Evolutionary conservation across 768 basidiomycete genomes (phyloP).

Genomic region (Agaricus subrufescens): DNA sequence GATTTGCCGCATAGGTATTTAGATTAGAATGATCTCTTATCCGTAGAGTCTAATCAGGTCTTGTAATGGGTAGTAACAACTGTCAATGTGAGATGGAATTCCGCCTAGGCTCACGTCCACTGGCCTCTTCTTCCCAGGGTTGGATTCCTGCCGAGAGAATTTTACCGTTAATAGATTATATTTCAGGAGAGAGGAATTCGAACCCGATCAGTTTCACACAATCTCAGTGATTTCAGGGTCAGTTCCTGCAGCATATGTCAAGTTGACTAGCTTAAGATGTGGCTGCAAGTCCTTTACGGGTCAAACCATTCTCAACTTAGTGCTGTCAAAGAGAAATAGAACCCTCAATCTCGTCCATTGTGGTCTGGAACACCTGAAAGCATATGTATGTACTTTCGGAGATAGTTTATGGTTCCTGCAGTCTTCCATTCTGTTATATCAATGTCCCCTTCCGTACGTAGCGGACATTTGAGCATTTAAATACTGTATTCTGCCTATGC

Average conservation of each 20-base stretch:
- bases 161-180: slow-evolving; percentile 10
- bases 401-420: too few relatives aligned
- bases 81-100: slow-evolving; percentile 30
- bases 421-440: too few relatives aligned
- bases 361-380: too few relatives aligned
- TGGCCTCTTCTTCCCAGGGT: neutral
- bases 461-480: too few relatives aligned
- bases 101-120: slow-evolving; percentile 29
- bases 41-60: neutral
- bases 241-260: slow-evolving; percentile 27
- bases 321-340: slow-evolving; percentile 17
- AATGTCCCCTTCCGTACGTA: too few relatives aligned
- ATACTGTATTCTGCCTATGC: too few relatives aligned
- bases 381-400: too few relatives aligned
- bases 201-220: slow-evolving; percentile 17
- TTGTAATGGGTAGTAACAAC: slow-evolving; percentile 18
- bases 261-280: slow-evolving; percentile 26
- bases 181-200: slow-evolving; percentile 17
- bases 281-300: slow-evolving; percentile 29
- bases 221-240: slow-evolving; percentile 21
- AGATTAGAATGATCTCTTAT: neutral
- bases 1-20: too few relatives aligned
- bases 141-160: neutral
- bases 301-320: slow-evolving; percentile 26
- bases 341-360: too few relatives aligned